phyloP scores from a whole-genome alignment of 2,329 filamentous ascomycete genomes.

The Aureobasidium sp. region DNA sequence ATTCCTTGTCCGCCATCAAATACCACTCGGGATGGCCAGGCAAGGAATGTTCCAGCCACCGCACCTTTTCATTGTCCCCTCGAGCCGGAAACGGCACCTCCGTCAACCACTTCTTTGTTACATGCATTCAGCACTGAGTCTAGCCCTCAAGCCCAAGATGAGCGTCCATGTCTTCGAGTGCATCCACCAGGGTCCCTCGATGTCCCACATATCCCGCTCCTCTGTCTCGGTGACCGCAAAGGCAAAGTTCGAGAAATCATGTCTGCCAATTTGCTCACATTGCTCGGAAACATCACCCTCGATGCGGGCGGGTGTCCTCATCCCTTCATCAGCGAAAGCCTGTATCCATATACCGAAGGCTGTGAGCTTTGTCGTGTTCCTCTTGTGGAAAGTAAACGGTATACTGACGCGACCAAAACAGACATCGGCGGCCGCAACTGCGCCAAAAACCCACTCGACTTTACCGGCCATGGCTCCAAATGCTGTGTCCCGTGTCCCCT shows the following conservation, averaged over 20 bases:
- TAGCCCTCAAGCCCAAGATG: not conserved
- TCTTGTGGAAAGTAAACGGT: not conserved
- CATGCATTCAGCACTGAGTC: too few relatives aligned
- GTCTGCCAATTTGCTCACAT: not conserved
- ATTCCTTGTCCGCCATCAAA: not conserved
- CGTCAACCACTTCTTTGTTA: not conserved
- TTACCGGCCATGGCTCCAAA: conserved; percentile 19
- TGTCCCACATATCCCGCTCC: not conserved
- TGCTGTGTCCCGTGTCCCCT: conserved; percentile 85
- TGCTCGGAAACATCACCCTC: conserved; percentile 19
- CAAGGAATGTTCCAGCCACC: not conserved
- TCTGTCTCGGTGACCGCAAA: not conserved
- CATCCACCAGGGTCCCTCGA: not conserved
- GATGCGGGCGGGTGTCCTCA: conserved; percentile 23
- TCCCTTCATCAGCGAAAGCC: conserved; percentile 24
- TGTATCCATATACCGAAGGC: conserved; percentile 22
- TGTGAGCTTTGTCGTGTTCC: conserved; percentile 19
- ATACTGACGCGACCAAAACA: not conserved
- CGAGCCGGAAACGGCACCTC: not conserved
- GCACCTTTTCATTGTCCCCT: not conserved
- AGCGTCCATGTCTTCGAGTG: not conserved
- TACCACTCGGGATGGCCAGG: too few relatives aligned
- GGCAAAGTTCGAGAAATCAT: not conserved
- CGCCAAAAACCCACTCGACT: conserved; percentile 22
- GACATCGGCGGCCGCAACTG: conserved; percentile 23